Base-by-base conservation (phyloP, 257 asterid species). In the Penstemon barbatus region DNA sequence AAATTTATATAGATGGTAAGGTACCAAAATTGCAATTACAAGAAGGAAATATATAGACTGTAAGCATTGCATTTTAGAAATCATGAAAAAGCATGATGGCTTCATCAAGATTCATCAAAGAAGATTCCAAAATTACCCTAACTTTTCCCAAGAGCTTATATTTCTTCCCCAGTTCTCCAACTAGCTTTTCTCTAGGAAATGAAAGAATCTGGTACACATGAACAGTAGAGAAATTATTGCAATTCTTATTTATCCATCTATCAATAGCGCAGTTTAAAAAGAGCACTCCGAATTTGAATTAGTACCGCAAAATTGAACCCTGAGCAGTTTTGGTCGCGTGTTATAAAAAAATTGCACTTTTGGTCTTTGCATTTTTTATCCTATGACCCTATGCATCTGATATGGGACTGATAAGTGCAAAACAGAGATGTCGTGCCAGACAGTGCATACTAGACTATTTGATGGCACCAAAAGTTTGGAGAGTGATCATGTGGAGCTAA, bases 31-130 rank as follows among this genome's bases (percentile, higher is more conserved):
- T 15, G 36, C 5, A 41, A 58, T 36, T 25, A n/a, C 54, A 25
- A 51, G 19, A 12, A 9, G 54, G 55, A 11, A 25, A 53, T 12
- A 59, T 49, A 59, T 53, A 39, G 7, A 18, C 52, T 39, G 44
- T 42, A 38, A 54, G 25, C 40, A 8, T 19, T 57, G 66, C 44
- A 51, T 25, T 51, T 75, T 79, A 86, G 78, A 84, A 85, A 80
- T 80, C 79, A 68, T 84, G 83, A 79, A 94, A 94, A 70, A 89
- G 78, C 85, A 91, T 45, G 65, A 87, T 58, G 39, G 80, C 83
- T 49, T 87, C 97, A 57, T 89, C 99, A 46, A 94, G 83, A 63
- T 83, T 79, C 77, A 86, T 67, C 67, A 87, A 73, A 42, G 91
- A 83, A 13, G 90, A 73, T 77, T 87, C 97, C 72, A 91, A 78